Evolutionary conservation across 2,329 filamentous ascomycete species (phyloP).

Genomic region (Cladosporium sphaerospermum): DNA sequence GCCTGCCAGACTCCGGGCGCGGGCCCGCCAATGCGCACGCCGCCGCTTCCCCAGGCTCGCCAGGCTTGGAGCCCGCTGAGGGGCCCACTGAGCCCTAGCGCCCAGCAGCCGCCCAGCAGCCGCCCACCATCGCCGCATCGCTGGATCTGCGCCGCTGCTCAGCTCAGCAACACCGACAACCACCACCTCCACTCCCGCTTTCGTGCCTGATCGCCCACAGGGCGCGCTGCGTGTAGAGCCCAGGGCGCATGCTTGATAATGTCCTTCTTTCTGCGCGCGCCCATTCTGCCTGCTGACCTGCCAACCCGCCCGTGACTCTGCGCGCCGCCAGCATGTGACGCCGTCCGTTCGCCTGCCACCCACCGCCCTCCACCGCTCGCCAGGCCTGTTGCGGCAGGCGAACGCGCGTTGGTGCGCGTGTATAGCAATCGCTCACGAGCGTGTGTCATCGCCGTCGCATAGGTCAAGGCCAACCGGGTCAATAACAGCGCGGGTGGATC

Average conservation of each 20-base stretch:
- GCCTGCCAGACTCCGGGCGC: not conserved
- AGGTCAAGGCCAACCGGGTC: conserved; percentile 5
- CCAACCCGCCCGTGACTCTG: not conserved
- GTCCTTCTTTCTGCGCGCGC: conserved; percentile 2
- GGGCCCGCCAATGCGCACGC: not conserved
- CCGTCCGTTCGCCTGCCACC: not conserved
- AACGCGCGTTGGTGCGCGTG: conserved; percentile 6
- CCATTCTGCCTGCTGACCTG: conserved; percentile 8
- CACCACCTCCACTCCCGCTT: conserved; percentile 1
- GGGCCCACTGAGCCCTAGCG: not conserved
- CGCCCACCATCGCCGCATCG: not conserved
- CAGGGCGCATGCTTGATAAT: conserved; percentile 9
- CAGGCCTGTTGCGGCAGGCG: conserved; percentile 6
- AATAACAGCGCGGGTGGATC: not conserved
- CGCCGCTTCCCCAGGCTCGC: not conserved
- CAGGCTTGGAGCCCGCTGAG: no score
- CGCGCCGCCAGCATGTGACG: not conserved
- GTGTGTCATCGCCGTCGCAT: conserved; percentile 10
- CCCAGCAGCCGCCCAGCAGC: not conserved
- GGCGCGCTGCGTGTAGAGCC: not conserved
- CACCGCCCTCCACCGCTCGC: not conserved
- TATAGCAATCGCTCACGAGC: conserved; percentile 6
- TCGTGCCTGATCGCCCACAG: conserved; percentile 4
- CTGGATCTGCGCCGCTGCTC: not conserved
- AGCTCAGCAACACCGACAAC: not conserved